phyloP scores from a whole-genome alignment of 805 yeast genomes.

The Yarrowia porcina region DNA sequence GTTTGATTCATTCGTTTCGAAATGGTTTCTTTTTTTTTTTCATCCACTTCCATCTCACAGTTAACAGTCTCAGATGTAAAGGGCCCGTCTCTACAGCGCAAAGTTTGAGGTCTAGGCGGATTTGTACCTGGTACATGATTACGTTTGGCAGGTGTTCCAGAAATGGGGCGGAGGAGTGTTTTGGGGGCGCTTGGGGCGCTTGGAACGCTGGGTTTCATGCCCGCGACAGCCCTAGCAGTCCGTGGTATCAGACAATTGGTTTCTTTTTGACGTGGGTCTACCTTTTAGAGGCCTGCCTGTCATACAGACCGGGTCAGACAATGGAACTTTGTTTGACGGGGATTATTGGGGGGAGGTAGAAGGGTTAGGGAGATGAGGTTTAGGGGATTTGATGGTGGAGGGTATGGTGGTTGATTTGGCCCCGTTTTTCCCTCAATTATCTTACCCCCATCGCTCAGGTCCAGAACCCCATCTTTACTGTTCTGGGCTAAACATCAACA shows the following conservation, averaged over 20 bases:
- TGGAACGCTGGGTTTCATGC: background rate
- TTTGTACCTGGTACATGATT: background rate
- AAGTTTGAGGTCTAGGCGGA: background rate
- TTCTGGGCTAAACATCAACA: constrained; percentile 11
- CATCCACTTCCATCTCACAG: no score
- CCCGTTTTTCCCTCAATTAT: no score
- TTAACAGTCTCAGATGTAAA: background rate
- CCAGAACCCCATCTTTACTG: background rate
- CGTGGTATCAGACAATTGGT: background rate
- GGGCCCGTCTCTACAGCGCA: background rate
- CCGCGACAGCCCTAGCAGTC: background rate
- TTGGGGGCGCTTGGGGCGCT: background rate
- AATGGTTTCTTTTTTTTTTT: no score
- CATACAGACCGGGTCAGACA: background rate
- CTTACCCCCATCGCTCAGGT: no score
- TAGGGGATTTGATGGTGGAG: no score
- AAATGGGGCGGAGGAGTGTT: background rate
- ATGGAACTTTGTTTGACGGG: background rate
- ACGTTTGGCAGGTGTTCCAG: background rate
- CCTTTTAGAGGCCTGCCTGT: background rate
- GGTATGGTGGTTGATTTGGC: no score
- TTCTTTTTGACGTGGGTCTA: background rate
- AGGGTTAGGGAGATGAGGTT: no score
- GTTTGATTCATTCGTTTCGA: no score
- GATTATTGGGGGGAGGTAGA: background rate